These are phyloP conservation scores for Stellera chamaejasme DNA, from an alignment of 345 rosid species.

Conservation along the genomic window DNA sequence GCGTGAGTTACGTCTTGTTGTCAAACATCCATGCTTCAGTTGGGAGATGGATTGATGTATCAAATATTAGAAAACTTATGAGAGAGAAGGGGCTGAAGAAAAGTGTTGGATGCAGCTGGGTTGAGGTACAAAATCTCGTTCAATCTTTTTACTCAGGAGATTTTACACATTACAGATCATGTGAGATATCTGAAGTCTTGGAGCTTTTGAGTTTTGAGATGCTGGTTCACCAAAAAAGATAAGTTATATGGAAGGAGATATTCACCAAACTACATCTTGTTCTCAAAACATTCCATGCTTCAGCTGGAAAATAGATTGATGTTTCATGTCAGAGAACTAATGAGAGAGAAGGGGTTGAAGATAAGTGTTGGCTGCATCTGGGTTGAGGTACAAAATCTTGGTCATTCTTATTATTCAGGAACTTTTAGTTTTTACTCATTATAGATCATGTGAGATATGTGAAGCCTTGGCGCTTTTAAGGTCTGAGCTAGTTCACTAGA, in stretches of 20 bases:
- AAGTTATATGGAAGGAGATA: too few relatives aligned
- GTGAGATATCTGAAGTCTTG: conserved; percentile 26
- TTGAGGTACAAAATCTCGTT: conserved; percentile 36
- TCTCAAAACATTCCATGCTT: background rate
- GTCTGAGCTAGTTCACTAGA: conserved; percentile 8
- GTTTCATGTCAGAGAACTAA: conserved; percentile 14
- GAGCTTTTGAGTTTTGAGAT: conserved; percentile 38
- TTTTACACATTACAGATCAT: conserved; percentile 20
- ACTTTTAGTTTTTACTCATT: conserved; percentile 20
- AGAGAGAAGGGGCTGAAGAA: conserved; percentile 43
- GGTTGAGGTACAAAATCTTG: conserved; percentile 39
- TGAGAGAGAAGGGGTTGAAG: conserved; percentile 45
- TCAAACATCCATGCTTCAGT: conserved; percentile 55
- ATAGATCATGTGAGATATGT: conserved; percentile 25
- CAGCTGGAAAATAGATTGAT: background rate
- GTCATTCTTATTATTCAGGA: conserved; percentile 36
- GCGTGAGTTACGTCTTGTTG: conserved; percentile 27
- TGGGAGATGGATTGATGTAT: conserved; percentile 46
- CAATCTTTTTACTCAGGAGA: conserved; percentile 40
- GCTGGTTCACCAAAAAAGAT: conserved; percentile 10
- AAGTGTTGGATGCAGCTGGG: conserved; percentile 46
- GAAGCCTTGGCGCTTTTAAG: conserved; percentile 31
- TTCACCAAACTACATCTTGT: too few relatives aligned
- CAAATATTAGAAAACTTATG: conserved; percentile 40
- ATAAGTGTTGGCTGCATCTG: conserved; percentile 47